A percentile compares a stretch with the other conserved stretches of the same genome.
phyloP scores from a whole-genome alignment of 139 green algal species.

The Chlamydomonas sp. region DNA sequence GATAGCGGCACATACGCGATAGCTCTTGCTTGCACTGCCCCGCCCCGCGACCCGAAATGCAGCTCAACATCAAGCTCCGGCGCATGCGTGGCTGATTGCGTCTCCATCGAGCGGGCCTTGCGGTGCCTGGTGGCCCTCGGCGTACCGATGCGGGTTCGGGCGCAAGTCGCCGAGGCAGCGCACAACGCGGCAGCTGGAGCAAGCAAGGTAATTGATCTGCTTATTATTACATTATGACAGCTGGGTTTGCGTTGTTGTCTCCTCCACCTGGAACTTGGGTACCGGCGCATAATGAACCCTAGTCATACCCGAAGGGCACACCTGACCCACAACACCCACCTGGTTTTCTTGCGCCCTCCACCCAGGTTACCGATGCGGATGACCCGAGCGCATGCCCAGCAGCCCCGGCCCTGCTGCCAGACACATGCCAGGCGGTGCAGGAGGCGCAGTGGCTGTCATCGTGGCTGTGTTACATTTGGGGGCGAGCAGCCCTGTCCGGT shows the following conservation, averaged over 20 bases:
- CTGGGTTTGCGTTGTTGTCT: too few species aligned
- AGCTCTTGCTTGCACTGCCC: too few species aligned
- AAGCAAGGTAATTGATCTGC: too few species aligned
- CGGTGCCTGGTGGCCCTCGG: background rate
- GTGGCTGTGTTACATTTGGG: slow-evolving; percentile 10
- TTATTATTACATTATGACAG: too few species aligned
- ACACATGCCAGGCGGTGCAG: background rate
- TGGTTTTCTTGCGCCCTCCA: too few species aligned
- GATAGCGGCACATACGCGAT: too few species aligned
- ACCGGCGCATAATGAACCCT: too few species aligned
- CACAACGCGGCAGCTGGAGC: background rate
- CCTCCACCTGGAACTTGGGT: too few species aligned
- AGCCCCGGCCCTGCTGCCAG: too few species aligned
- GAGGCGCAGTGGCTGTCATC: background rate
- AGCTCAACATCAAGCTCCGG: background rate
- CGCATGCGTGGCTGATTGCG: slow-evolving; percentile 7
- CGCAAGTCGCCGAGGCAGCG: background rate
- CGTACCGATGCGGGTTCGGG: background rate
- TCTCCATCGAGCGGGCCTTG: background rate
- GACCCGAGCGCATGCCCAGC: background rate
- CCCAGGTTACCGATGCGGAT: background rate
- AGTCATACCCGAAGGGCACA: too few species aligned
- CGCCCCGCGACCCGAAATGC: too few species aligned
- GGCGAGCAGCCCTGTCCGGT: slow-evolving; percentile 2
- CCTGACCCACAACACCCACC: too few species aligned